Conservation (phyloP, 257 asterid species). For the Oldenlandia corymbosa region DNA sequence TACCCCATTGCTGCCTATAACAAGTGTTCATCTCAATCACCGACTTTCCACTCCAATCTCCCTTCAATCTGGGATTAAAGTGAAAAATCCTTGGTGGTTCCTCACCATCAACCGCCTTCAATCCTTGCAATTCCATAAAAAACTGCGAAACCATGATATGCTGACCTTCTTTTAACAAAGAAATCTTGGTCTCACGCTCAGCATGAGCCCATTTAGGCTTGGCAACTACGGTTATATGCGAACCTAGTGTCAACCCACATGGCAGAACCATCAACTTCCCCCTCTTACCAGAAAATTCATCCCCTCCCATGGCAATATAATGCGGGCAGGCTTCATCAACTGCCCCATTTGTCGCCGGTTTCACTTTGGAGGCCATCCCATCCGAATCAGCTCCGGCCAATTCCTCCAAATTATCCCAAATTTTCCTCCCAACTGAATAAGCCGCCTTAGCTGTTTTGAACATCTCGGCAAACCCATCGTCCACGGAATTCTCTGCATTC, state of each 20-base stretch:
- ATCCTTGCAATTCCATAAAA: conserved; percentile 90
- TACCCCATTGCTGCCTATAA: conserved; percentile 96
- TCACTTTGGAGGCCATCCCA: background rate
- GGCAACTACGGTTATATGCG: conserved; percentile 77
- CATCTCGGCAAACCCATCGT: conserved; percentile 33
- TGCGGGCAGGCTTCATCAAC: conserved; percentile 49
- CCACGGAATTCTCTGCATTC: conserved; percentile 6
- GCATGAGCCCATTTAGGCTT: conserved; percentile 69
- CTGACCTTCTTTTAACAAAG: conserved; percentile 65
- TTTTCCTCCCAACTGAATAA: conserved; percentile 56
- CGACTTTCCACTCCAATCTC: conserved; percentile 96
- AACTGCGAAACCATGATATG: conserved; percentile 84
- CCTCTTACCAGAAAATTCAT: conserved; percentile 38
- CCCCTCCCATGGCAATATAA: conserved; percentile 50
- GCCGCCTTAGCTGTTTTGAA: conserved; percentile 63
- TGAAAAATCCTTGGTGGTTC: conserved; percentile 91
- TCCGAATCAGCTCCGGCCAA: background rate
- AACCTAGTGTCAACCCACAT: conserved; percentile 81
- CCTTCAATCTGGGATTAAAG: conserved; percentile 78
- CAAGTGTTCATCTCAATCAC: conserved; percentile 93
- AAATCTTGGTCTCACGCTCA: conserved; percentile 72
- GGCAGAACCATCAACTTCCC: conserved; percentile 62
- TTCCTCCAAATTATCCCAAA: conserved; percentile 35
- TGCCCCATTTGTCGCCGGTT: conserved; percentile 5
- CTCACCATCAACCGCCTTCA: conserved; percentile 86